Conservation (phyloP, 2,329 filamentous ascomycete species). For the Aspergillus phoenicis region DNA sequence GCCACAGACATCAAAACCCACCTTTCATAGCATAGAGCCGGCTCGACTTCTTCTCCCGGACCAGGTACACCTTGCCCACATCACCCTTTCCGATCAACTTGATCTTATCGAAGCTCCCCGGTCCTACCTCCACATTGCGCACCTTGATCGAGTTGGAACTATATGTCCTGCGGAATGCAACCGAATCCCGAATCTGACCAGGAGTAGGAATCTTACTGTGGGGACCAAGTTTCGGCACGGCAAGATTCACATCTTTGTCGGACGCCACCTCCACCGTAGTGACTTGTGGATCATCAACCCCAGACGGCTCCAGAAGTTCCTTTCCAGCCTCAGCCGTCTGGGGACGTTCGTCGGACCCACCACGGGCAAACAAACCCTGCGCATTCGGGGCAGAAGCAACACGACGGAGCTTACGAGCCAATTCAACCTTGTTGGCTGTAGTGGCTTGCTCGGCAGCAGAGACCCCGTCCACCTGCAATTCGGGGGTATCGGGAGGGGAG, state of each 20-base stretch:
- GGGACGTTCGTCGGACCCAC: constrained; percentile 67
- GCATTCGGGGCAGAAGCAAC: constrained; percentile 97
- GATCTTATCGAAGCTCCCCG: constrained; percentile 97
- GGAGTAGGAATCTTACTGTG: constrained; percentile 68
- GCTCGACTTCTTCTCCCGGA: constrained; percentile 95
- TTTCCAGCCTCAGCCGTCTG: constrained; percentile 85
- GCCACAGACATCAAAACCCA: constrained; percentile 46
- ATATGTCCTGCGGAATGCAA: constrained; percentile 90
- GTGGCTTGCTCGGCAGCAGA: constrained; percentile 68
- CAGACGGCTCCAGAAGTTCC: constrained; percentile 67
- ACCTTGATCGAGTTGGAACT: constrained; percentile 99
- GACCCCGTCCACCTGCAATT: constrained; percentile 70
- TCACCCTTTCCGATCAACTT: constrained; percentile 99
- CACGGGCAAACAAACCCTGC: constrained; percentile 78
- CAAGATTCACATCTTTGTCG: constrained; percentile 32
- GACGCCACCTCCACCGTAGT: constrained; percentile 55
- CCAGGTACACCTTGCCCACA: constrained; percentile 96
- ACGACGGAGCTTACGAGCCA: constrained; percentile 87
- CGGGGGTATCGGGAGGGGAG: constrained; percentile 87
- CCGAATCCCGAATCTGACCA: constrained; percentile 63
- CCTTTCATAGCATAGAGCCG: constrained; percentile 98
- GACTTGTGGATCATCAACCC: constrained; percentile 53
- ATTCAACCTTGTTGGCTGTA: constrained; percentile 84
- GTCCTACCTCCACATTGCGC: constrained; percentile 92
- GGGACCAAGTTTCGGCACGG: constrained; percentile 45